Evolutionary conservation across 2,329 filamentous ascomycete species (phyloP).

Genomic region (Clarireedia sp.): DNA sequence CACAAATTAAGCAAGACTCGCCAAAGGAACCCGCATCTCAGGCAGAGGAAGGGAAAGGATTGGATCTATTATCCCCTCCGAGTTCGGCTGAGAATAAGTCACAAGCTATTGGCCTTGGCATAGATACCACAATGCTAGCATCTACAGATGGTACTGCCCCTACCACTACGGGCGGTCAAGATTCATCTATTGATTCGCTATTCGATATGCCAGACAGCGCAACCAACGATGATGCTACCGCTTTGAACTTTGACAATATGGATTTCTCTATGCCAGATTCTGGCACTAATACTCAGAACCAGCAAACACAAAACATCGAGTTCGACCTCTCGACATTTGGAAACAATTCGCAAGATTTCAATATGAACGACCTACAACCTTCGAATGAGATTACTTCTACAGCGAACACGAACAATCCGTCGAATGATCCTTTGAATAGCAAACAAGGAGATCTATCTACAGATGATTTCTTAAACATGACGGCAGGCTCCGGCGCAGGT

Average conservation of each 20-base stretch:
- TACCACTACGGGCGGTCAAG: constrained; percentile 15
- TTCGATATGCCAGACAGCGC: constrained; percentile 22
- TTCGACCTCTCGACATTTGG: constrained; percentile 28
- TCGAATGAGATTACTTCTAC: constrained; percentile 13
- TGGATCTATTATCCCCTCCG: constrained; percentile 18
- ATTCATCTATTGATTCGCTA: constrained; percentile 24
- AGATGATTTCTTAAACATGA: constrained; percentile 20
- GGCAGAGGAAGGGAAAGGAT: constrained; percentile 1
- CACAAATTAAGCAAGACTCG: constrained; percentile 7
- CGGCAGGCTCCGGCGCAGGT: not conserved
- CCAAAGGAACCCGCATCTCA: constrained; percentile 11
- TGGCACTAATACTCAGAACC: constrained; percentile 12
- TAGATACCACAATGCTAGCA: constrained; percentile 16
- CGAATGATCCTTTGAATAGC: not conserved
- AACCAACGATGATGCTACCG: constrained; percentile 13
- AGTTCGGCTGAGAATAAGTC: constrained; percentile 11
- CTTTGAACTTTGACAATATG: constrained; percentile 23
- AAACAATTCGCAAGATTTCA: constrained; percentile 32
- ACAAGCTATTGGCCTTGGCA: constrained; percentile 21
- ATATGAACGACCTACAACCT: constrained; percentile 29
- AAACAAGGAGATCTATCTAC: constrained; percentile 13
- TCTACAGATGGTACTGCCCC: constrained; percentile 11
- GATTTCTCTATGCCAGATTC: constrained; percentile 22
- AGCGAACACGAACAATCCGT: constrained; percentile 11
- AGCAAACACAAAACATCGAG: constrained; percentile 21